Conservation (phyloP, 2,329 filamentous ascomycete genomes). For the Sporothrix variecibatus region DNA sequence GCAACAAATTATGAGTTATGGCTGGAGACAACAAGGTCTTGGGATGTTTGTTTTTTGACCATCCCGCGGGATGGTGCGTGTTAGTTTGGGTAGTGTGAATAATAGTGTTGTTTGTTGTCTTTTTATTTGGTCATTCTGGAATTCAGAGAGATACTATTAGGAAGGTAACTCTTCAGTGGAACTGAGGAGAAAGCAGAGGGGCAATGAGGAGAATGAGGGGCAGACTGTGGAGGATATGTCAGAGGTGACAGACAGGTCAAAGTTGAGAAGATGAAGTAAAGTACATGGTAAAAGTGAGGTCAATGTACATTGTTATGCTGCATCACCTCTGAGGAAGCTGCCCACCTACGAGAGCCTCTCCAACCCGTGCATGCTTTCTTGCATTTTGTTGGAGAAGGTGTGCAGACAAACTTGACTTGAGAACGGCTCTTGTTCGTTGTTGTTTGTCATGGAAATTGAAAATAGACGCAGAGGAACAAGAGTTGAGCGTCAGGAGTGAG, state of each 20-base stretch:
- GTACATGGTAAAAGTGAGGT: neutral
- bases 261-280: neutral
- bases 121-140: neutral
- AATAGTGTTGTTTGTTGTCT: neutral
- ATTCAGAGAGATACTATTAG: neutral
- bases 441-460: constrained; percentile 3
- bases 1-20: neutral
- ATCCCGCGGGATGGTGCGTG: constrained; percentile 16
- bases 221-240: neutral
- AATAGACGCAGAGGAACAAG: neutral
- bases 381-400: constrained; percentile 13
- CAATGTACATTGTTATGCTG: neutral
- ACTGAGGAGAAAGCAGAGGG: neutral
- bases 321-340: neutral
- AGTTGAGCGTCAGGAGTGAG: neutral
- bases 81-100: neutral
- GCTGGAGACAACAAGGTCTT: neutral
- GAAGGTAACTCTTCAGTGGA: neutral
- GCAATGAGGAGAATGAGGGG: constrained; percentile 7
- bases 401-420: neutral
- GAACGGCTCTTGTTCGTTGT: neutral
- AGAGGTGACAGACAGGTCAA: neutral
- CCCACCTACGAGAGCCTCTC: neutral
- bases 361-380: neutral
- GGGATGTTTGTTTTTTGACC: neutral